Base-by-base conservation (phyloP, 2,329 filamentous ascomycete genomes). In the Neofusicoccum umdonicola region DNA sequence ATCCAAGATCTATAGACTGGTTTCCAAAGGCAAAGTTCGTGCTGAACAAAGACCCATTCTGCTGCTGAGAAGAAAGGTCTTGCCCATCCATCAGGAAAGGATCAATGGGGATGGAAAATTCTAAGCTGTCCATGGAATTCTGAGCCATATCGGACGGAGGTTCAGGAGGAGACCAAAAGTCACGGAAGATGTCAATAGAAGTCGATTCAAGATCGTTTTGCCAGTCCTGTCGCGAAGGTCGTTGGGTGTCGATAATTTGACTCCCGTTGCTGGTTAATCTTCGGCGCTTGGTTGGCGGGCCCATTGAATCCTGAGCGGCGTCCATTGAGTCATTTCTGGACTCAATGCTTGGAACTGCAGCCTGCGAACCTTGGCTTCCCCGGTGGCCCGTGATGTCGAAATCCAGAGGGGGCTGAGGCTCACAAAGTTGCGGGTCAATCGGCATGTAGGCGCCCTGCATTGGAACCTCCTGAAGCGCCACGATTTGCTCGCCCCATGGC, bases 121-220 rank as follows among this genome's bases (percentile, higher is more conserved):
- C 61, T 12, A 63, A 37, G 42, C 61, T 63, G 13, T 63, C 41
- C 61, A 56, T 63, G 31, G 50, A 15, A 12, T 37, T 54, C 7
- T 19, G 50, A 11, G 50, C 39, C 17, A 47, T 22, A 3, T 54
- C 12, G 6, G 61, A 63, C 12, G 50, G 61, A 22, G 61, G 48
- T n/a, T 54, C 50, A 3, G 61, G 61, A 4, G 50, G 48, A 19
- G 61, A 63, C 61, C 61, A 63, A 35, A 63, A 63, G 50, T 63
- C 61, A 19, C 61, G 61, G 47, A 63, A 63, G 13, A 63, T 63
- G 41, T 63, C 61, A 56, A 63, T 56, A 3, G 61, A 54, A 13
- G 41, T 35, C 4, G 41, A 44, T 27, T 63, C 61, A 11, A 54
- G 35, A 1, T 63, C 61, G 8, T 44, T 39, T 1, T 63, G 50